These are phyloP conservation scores for Entomortierella beljakovae DNA, from an alignment of 192 early-diverging fungal species.

Conservation along the genomic window DNA sequence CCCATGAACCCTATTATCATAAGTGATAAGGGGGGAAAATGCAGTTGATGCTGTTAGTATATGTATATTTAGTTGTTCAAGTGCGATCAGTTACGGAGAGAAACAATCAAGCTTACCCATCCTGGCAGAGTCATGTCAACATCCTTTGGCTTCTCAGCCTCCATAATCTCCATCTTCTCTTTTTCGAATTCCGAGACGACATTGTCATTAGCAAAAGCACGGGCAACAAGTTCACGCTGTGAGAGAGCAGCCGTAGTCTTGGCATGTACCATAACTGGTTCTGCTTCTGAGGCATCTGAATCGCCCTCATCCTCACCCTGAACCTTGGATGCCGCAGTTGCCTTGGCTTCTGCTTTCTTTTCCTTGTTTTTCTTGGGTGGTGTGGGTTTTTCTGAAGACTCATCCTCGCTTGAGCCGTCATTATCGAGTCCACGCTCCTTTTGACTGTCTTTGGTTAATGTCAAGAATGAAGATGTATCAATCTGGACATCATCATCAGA, in stretches of 20 bases:
- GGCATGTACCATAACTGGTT: constrained; percentile 66
- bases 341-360: background rate
- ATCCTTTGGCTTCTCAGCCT: constrained; percentile 82
- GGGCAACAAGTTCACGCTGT: constrained; percentile 87
- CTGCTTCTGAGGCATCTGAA: constrained; percentile 46
- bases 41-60: background rate
- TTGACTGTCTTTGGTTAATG: constrained; percentile 60
- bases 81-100: background rate
- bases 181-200: constrained; percentile 89
- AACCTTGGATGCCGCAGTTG: constrained; percentile 9
- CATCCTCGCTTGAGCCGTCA: background rate
- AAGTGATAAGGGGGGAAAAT: background rate
- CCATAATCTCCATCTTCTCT: constrained; percentile 79
- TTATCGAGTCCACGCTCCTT: constrained; percentile 45
- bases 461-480: constrained; percentile 74
- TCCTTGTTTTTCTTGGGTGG: constrained; percentile 23
- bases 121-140: constrained; percentile 91
- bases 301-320: constrained; percentile 42
- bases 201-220: constrained; percentile 96
- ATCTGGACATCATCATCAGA: constrained; percentile 74
- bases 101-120: constrained; percentile 67
- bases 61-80: background rate
- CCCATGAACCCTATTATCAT: constrained; percentile 78
- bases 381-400: background rate
- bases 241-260: constrained; percentile 68